phyloP scores from a whole-genome alignment of 164 flowering plant genomes.

The Piper betle region DNA sequence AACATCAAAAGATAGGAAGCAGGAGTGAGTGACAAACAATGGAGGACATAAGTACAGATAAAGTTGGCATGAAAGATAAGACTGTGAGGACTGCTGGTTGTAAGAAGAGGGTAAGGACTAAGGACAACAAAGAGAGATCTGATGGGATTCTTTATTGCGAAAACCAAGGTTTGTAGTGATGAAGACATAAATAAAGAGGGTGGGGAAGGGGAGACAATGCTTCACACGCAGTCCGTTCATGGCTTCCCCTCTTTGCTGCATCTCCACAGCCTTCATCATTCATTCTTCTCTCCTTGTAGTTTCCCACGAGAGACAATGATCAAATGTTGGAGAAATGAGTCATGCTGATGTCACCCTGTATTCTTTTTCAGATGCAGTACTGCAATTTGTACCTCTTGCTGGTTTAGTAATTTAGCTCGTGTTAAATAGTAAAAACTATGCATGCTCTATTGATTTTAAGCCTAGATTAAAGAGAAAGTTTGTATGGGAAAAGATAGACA shows the following conservation, averaged over 20 bases:
- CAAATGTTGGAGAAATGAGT: background rate
- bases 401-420: too few relatives aligned
- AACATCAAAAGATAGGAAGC: too few relatives aligned
- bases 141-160: background rate
- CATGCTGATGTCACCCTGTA: background rate
- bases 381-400: too few relatives aligned
- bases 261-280: background rate
- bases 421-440: too few relatives aligned
- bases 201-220: background rate
- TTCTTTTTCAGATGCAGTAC: too few relatives aligned
- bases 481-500: too few relatives aligned
- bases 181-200: background rate
- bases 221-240: background rate
- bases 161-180: background rate
- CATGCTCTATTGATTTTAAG: too few relatives aligned
- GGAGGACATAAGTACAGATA: too few relatives aligned
- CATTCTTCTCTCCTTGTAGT: too few relatives aligned
- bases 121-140: background rate
- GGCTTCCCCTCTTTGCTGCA: background rate
- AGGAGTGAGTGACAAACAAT: too few relatives aligned
- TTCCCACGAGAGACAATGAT: too few relatives aligned
- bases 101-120: background rate
- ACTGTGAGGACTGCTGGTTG: background rate
- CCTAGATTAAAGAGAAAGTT: too few relatives aligned
- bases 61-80: background rate